These are phyloP conservation scores for Crucihimalaya himalaica DNA, from an alignment of 345 rosid species.

Conservation along the genomic window DNA sequence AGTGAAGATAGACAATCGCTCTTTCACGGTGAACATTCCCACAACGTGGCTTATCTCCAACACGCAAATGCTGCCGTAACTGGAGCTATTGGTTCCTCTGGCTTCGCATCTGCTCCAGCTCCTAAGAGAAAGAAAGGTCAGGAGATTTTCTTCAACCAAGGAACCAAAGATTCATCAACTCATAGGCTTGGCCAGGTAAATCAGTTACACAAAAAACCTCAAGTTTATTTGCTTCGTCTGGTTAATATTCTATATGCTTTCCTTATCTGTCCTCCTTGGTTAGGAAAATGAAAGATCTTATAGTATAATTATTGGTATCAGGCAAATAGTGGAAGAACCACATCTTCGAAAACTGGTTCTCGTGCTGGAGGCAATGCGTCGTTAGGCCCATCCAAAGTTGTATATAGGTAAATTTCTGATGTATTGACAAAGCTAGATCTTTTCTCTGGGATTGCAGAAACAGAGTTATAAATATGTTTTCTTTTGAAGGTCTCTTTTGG, in stretches of 20 bases:
- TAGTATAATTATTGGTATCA: slow-evolving; percentile 37
- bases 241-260: slow-evolving; percentile 11
- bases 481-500: slow-evolving; percentile 83
- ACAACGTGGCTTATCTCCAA: slow-evolving; percentile 75
- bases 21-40: slow-evolving; percentile 76
- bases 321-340: slow-evolving; percentile 50
- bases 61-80: slow-evolving; percentile 97
- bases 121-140: slow-evolving; percentile 80
- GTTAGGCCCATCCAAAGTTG: slow-evolving; percentile 63
- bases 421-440: slow-evolving; percentile 17
- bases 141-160: slow-evolving; percentile 60
- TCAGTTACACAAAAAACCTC: neutral
- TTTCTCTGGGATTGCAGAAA: slow-evolving; percentile 1
- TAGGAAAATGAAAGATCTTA: slow-evolving; percentile 19
- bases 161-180: slow-evolving; percentile 60
- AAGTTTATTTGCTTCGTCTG: slow-evolving; percentile 12
- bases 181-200: slow-evolving; percentile 73
- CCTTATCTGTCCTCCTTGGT: slow-evolving; percentile 1
- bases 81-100: slow-evolving; percentile 95
- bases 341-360: slow-evolving; percentile 50
- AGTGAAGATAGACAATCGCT: slow-evolving; percentile 94
- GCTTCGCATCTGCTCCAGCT: slow-evolving; percentile 72
- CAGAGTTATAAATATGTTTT: slow-evolving; percentile 20
- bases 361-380: slow-evolving; percentile 47
- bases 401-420: slow-evolving; percentile 62